Conservation (phyloP, 2,329 filamentous ascomycete species). For the Talaromyces sp. region DNA sequence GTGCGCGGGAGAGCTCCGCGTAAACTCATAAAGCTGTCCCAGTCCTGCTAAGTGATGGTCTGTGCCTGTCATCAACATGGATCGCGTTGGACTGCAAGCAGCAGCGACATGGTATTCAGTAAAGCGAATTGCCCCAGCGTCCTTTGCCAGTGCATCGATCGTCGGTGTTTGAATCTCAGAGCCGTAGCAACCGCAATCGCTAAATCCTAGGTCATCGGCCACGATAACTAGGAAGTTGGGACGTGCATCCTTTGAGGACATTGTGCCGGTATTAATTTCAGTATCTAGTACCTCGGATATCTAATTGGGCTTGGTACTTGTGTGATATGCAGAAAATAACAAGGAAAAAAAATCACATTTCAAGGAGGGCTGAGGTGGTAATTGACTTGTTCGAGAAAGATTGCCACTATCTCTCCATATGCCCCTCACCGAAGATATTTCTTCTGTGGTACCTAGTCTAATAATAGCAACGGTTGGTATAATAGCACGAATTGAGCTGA, state of each 20-base stretch:
- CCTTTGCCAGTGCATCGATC: not conserved
- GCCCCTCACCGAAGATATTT: not conserved
- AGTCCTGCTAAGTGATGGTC: conserved; percentile 30
- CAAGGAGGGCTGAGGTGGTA: not conserved
- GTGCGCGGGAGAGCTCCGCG: conserved; percentile 6
- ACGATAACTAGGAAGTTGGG: conserved; percentile 13
- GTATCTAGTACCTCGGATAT: not conserved
- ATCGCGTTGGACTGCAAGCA: conserved; percentile 28
- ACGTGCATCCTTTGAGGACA: not conserved
- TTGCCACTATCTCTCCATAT: not conserved
- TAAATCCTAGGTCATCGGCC: conserved; percentile 28
- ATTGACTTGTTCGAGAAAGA: not conserved
- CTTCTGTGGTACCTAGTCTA: not conserved
- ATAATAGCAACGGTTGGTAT: not conserved
- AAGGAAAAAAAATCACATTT: not conserved
- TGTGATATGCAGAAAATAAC: not conserved
- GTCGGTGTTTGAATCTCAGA: conserved; percentile 28
- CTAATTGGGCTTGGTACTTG: not conserved
- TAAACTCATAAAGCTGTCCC: conserved; percentile 16
- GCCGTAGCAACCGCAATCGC: conserved; percentile 24
- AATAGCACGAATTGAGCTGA: not conserved
- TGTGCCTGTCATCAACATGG: conserved; percentile 33
- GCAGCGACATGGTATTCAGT: conserved; percentile 27
- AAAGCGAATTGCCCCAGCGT: conserved; percentile 14
- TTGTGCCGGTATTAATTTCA: not conserved